A percentile compares a stretch with the other conserved stretches of the same genome.
phyloP scores from a whole-genome alignment of 352 stramenopile species.

The Globisporangium cylindrosporum region DNA sequence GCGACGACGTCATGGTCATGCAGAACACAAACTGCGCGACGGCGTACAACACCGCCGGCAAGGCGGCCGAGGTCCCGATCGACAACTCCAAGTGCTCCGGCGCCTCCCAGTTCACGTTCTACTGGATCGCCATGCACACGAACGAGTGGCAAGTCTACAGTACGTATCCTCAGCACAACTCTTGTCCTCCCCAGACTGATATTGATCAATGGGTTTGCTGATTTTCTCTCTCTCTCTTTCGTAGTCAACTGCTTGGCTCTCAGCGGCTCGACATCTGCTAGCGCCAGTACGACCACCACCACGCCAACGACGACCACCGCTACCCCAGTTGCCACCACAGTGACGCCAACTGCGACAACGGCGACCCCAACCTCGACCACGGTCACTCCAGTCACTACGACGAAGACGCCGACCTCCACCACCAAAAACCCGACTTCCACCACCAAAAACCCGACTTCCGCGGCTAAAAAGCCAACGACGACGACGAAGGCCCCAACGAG shows the following conservation, averaged over 20 bases:
- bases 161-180: constrained; percentile 19
- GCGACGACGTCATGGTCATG: constrained; percentile 24
- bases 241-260: constrained; percentile 16
- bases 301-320: constrained; percentile 14
- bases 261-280: constrained; percentile 12
- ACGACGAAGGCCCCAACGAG: neutral
- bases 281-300: constrained; percentile 7
- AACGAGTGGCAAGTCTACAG: constrained; percentile 39
- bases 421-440: neutral
- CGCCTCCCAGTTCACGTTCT: constrained; percentile 30
- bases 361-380: constrained; percentile 9
- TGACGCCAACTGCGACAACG: constrained; percentile 11
- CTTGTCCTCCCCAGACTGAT: constrained; percentile 15
- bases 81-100: constrained; percentile 24
- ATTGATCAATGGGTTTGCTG: constrained; percentile 9
- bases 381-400: neutral
- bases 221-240: constrained; percentile 16
- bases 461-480: neutral
- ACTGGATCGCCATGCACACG: constrained; percentile 42
- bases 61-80: constrained; percentile 24
- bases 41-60: constrained; percentile 21
- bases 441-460: neutral
- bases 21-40: constrained; percentile 25
- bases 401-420: neutral
- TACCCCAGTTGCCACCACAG: constrained; percentile 15